Evolutionary conservation across 2,329 filamentous ascomycete genomes (phyloP).

Genomic region (Aspergillus fischeri): DNA sequence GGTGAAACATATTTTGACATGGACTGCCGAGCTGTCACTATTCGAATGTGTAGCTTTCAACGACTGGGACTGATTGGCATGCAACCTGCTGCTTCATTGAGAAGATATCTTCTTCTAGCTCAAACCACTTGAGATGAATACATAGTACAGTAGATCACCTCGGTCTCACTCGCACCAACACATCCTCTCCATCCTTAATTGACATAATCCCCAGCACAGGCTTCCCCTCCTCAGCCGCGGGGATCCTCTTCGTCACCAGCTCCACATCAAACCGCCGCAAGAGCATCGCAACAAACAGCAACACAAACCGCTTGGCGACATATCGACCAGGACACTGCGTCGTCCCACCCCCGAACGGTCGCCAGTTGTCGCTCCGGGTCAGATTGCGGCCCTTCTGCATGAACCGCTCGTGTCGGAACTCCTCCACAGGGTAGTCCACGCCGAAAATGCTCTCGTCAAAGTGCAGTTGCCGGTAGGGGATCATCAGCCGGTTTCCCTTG

Average conservation of each 20-base stretch:
- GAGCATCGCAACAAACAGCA: constrained; percentile 1
- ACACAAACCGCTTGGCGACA: background rate
- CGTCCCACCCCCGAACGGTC: background rate
- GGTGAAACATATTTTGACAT: no score
- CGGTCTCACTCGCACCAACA: background rate
- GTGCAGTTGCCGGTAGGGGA: background rate
- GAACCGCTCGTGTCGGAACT: background rate
- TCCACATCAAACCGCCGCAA: constrained; percentile 5
- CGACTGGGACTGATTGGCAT: no score
- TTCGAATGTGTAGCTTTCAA: no score
- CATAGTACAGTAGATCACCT: background rate
- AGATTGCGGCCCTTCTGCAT: background rate
- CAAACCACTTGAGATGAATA: no score
- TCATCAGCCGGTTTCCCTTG: background rate
- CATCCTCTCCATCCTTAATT: background rate
- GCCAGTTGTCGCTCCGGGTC: background rate
- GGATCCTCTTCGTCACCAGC: constrained; percentile 5
- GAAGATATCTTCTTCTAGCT: no score
- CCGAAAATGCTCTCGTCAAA: background rate
- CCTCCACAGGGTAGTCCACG: background rate
- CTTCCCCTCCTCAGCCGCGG: constrained; percentile 14
- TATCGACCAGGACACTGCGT: background rate
- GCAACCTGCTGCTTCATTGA: no score
- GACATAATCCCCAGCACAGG: constrained; percentile 1
- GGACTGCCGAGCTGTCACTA: no score